phyloP scores from a whole-genome alignment of 1,284 basidiomycete species.

The Microbotryum intermedium region DNA sequence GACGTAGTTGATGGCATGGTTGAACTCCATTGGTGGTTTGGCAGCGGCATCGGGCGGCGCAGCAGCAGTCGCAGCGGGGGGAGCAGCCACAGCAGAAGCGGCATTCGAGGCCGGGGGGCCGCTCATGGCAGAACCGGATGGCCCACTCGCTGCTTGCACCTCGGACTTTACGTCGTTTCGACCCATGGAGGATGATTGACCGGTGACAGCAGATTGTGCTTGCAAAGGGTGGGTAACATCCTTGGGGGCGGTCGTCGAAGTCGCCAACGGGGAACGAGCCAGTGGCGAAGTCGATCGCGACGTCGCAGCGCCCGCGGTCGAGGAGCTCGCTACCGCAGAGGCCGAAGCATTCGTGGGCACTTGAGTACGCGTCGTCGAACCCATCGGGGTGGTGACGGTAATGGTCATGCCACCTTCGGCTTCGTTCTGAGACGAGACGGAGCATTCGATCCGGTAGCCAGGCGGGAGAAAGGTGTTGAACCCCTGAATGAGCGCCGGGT shows the following conservation, averaged over 20 bases:
- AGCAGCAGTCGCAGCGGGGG: constrained; percentile 11
- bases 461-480: constrained; percentile 98
- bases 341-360: constrained; percentile 5
- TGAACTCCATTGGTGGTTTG: constrained; percentile 65
- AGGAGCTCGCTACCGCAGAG: neutral
- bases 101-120: neutral
- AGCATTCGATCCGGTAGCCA: constrained; percentile 60
- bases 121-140: neutral
- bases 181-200: neutral
- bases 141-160: no score
- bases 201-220: neutral
- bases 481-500: constrained; percentile 87
- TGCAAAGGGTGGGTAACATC: no score
- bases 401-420: constrained; percentile 44
- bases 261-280: no score
- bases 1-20: constrained; percentile 94
- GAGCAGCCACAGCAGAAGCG: neutral
- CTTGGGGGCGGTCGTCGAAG: neutral
- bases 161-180: no score
- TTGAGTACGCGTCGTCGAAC: constrained; percentile 57
- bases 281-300: neutral
- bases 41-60: neutral
- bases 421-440: constrained; percentile 55
- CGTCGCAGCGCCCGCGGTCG: neutral
- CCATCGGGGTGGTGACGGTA: constrained; percentile 87